Conservation (phyloP, 768 basidiomycete species). For the Calocybe cyanea region DNA sequence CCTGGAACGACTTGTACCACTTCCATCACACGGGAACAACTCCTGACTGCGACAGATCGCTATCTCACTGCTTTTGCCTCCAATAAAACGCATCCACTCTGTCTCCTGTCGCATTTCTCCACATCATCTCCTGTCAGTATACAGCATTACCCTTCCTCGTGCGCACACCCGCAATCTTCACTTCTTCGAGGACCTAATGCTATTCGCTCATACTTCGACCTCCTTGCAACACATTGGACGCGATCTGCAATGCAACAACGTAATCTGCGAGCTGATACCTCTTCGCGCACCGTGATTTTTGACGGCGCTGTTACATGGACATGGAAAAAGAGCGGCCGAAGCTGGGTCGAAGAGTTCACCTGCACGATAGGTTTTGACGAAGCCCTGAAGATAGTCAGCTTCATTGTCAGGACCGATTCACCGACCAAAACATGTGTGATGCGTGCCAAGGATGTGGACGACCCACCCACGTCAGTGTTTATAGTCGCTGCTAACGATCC, state of each 20-base stretch:
- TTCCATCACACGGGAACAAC: conserved; percentile 24
- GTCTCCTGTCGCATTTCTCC: conserved; percentile 37
- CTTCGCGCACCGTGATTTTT: conserved; percentile 26
- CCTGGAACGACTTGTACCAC: conserved; percentile 3
- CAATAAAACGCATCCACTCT: conserved; percentile 25
- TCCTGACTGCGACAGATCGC: conserved; percentile 28
- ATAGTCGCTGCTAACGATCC: too few species aligned
- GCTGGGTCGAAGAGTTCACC: conserved; percentile 43
- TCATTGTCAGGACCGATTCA: conserved; percentile 38
- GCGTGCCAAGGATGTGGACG: conserved; percentile 34
- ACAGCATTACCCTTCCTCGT: conserved; percentile 36
- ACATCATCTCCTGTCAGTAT: conserved; percentile 32
- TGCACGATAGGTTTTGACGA: conserved; percentile 46
- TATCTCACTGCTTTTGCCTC: conserved; percentile 36
- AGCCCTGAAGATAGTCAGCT: conserved; percentile 33
- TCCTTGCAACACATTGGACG: conserved; percentile 42
- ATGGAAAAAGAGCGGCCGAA: conserved; percentile 39
- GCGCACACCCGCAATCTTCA: conserved; percentile 29
- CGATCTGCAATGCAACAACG: conserved; percentile 27
- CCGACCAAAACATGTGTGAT: conserved; percentile 41
- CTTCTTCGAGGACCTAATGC: conserved; percentile 40
- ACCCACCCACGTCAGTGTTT: conserved; percentile 21
- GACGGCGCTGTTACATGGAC: conserved; percentile 40
- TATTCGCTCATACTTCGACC: conserved; percentile 47
- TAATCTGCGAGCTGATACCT: conserved; percentile 21